Base-by-base conservation (phyloP, 73 alveolate genomes). In the Paramecium primaurelia region DNA sequence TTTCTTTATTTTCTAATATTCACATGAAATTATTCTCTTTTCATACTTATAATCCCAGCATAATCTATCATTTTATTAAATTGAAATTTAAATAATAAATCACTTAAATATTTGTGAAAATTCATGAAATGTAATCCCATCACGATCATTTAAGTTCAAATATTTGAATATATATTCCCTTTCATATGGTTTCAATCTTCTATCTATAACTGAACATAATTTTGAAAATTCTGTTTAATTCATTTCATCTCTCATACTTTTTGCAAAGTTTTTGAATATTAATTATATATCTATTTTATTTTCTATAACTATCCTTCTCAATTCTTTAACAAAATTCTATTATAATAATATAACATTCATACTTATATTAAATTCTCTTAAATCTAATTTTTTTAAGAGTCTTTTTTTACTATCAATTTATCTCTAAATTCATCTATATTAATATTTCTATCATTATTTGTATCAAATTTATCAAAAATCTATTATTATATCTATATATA, bases 131-230 rank as follows among this genome's bases (percentile, higher is more conserved):
- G 58, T 40, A 73, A 73, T 73, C 10, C 59, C 58, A 37, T 73
- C 59, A 9, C 36, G 9, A 73, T 73, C 38, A 37, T 38, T 36
- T 37, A 37, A 22, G 47, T 73, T 40, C 59, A 73, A 9, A 38
- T 30, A 37, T 40, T 73, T 37, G 18, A 73, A 73, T 8, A 73
- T 40, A 18, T 37, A 73, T 73, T 38, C 34, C 6, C 36, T 37
- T 7, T 73, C 87, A 73, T 37, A 20, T 12, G 20, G 37, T 16
- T 20, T 40, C 47, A 73, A 73, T 73, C 60, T 8, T 40, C 59
- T 36, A 73, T 73, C 87, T 8, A 73, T 73, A 38, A 73, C 87
- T 36, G 32, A 34, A 73, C 87, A 73, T 9, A 73, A 73, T 73
- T 73, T 34, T 40, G n/a, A 16, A 18, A 73, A 73, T 73, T 73